Percentiles rank a stretch among this genome's conserved stretches.
Evolutionary conservation across 805 yeast species (phyloP).

Genomic region (Saccharomycopsis amapae): DNA sequence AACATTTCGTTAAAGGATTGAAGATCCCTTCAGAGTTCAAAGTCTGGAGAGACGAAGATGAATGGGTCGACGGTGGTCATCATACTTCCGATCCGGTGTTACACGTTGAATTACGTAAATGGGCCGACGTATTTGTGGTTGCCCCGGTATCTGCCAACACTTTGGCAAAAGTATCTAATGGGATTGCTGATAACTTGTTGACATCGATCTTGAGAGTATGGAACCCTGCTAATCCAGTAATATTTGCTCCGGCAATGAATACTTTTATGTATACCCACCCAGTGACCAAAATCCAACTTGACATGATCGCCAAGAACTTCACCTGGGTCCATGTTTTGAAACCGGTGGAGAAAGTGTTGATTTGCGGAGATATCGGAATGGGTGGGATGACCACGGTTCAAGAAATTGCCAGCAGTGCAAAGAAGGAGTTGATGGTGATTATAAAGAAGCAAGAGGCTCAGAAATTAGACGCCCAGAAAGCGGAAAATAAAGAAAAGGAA

Average conservation of each 20-base stretch:
- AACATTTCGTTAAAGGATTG: slow-evolving; percentile 56
- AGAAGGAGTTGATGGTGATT: slow-evolving; percentile 28
- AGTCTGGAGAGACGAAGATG: slow-evolving; percentile 81
- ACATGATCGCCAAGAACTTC: slow-evolving; percentile 57
- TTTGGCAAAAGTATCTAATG: slow-evolving; percentile 65
- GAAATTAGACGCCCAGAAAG: slow-evolving; percentile 13
- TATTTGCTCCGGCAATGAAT: slow-evolving; percentile 82
- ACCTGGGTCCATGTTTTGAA: slow-evolving; percentile 67
- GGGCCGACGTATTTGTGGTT: slow-evolving; percentile 76
- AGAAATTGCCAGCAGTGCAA: slow-evolving; percentile 61
- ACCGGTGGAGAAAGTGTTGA: slow-evolving; percentile 75
- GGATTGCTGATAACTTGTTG: slow-evolving; percentile 68
- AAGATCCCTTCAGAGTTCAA: slow-evolving; percentile 69
- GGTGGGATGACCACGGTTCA: slow-evolving; percentile 90
- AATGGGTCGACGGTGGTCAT: slow-evolving; percentile 53
- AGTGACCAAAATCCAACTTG: slow-evolving; percentile 65
- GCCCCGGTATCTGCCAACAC: slow-evolving; percentile 80
- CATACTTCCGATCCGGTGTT: slow-evolving; percentile 72
- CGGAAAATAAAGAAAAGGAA: slow-evolving; percentile 13
- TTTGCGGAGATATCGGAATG: slow-evolving; percentile 84
- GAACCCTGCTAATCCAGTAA: slow-evolving; percentile 66
- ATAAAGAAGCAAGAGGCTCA: slow-evolving; percentile 19
- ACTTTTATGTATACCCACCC: slow-evolving; percentile 79
- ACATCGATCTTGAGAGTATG: slow-evolving; percentile 72
- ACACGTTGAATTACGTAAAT: slow-evolving; percentile 71